These are phyloP conservation scores for Dunaliella sp. DNA, from an alignment of 139 green algal species.

Conservation along the genomic window DNA sequence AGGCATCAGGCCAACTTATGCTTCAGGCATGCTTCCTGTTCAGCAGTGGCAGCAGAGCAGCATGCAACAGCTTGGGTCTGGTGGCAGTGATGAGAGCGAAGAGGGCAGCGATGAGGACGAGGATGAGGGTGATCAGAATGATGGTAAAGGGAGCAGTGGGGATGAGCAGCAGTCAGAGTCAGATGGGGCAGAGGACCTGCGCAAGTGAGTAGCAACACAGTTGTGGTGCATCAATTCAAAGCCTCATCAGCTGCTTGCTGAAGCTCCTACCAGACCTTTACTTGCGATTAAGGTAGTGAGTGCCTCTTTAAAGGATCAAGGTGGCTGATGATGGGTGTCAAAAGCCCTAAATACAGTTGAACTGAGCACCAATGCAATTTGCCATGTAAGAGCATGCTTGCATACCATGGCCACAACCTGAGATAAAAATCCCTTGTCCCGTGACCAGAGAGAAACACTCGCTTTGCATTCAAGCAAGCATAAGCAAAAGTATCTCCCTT, in stretches of 20 bases:
- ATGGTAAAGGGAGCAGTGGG: neutral
- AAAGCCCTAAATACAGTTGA: no score
- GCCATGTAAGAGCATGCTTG: no score
- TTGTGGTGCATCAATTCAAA: neutral
- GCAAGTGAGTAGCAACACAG: neutral
- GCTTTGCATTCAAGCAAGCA: no score
- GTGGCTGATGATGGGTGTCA: no score
- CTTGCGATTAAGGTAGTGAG: neutral
- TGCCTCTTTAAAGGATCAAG: no score
- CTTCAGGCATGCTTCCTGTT: neutral
- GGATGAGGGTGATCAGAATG: neutral
- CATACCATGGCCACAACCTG: no score
- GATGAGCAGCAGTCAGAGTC: neutral
- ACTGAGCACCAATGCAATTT: no score
- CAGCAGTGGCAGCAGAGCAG: neutral
- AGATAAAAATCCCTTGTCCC: no score
- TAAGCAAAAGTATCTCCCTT: no score
- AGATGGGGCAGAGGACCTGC: neutral
- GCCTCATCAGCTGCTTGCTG: neutral
- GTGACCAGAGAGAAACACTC: no score
- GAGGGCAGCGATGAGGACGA: neutral
- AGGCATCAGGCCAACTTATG: neutral
- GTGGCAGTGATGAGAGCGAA: neutral
- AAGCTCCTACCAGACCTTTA: neutral
- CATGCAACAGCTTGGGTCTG: neutral